phyloP scores from a whole-genome alignment of 1,139 yeast species.

The Schwanniomyces etchellsii region DNA sequence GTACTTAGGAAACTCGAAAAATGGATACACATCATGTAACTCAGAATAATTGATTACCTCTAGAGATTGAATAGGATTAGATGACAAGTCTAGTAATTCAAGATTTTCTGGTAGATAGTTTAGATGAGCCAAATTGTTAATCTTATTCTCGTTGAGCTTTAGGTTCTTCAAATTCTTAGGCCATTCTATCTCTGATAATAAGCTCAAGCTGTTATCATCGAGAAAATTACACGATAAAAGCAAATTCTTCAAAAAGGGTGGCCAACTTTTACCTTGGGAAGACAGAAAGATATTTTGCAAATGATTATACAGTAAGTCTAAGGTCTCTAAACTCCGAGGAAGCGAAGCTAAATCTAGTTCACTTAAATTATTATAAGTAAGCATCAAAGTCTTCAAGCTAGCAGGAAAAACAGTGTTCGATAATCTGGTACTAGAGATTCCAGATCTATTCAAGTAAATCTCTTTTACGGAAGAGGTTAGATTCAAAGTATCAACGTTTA shows the following conservation, averaged over 20 bases:
- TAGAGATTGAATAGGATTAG: slow-evolving; percentile 7
- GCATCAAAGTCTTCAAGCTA: slow-evolving; percentile 25
- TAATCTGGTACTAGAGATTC: slow-evolving; percentile 9
- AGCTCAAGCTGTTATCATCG: background rate
- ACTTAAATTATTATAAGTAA: slow-evolving; percentile 24
- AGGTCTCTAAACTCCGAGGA: slow-evolving; percentile 19
- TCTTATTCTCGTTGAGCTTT: background rate
- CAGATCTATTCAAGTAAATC: slow-evolving; percentile 15
- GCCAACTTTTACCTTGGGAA: background rate
- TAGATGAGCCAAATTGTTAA: background rate
- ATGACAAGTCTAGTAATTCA: slow-evolving; percentile 16
- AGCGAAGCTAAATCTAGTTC: slow-evolving; percentile 17
- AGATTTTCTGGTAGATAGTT: slow-evolving; percentile 17
- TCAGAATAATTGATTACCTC: slow-evolving; percentile 3
- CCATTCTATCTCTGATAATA: background rate
- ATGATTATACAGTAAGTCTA: background rate
- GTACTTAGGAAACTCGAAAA: slow-evolving; percentile 18
- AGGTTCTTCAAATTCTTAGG: background rate
- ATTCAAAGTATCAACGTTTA: slow-evolving; percentile 11
- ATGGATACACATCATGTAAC: background rate
- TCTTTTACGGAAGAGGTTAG: slow-evolving; percentile 17
- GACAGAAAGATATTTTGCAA: background rate
- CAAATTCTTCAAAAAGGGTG: background rate
- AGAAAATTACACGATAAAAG: background rate
- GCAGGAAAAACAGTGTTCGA: slow-evolving; percentile 13